Evolutionary conservation across 2,329 filamentous ascomycete genomes (phyloP).

Genomic region (Escovopsis sp.): DNA sequence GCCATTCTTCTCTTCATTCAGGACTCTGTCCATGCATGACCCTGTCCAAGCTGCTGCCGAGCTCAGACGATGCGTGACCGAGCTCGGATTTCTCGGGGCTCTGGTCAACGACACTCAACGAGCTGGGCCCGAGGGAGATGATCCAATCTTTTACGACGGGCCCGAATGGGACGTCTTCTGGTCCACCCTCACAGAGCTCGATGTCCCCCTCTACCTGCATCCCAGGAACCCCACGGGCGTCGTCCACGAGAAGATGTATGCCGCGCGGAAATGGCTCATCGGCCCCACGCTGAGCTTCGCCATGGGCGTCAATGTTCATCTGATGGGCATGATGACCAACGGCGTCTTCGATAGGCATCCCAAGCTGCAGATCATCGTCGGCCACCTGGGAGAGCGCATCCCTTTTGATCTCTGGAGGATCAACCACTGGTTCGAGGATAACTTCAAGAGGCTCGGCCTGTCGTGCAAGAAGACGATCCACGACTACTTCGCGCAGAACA

Average conservation of each 20-base stretch:
- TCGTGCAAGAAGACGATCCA: conserved; percentile 33
- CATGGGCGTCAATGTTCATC: conserved; percentile 42
- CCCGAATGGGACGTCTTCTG: conserved; percentile 48
- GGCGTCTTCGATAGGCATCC: conserved; percentile 36
- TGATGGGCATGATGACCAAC: conserved; percentile 35
- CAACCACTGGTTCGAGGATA: conserved; percentile 40
- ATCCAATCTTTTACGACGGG: conserved; percentile 50
- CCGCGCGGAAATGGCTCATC: conserved; percentile 42
- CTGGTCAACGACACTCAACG: conserved; percentile 49
- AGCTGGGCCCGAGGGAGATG: conserved; percentile 40
- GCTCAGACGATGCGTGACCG: conserved; percentile 35
- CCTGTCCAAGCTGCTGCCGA: conserved; percentile 34
- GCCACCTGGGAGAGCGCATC: conserved; percentile 34
- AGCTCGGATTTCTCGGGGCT: conserved; percentile 47
- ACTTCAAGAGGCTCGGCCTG: conserved; percentile 35
- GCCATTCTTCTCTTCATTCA: conserved; percentile 4
- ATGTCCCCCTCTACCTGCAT: conserved; percentile 51
- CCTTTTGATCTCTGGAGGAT: conserved; percentile 35
- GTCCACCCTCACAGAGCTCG: conserved; percentile 39
- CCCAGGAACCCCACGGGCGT: conserved; percentile 42
- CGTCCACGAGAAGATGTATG: conserved; percentile 43
- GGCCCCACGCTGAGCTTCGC: conserved; percentile 45
- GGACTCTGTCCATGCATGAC: conserved; percentile 37
- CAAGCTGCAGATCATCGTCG: conserved; percentile 29
- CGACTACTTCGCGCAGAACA: conserved; percentile 39